These are phyloP conservation scores for Petunia secreta DNA, from an alignment of 257 asterid species.

Conservation along the genomic window DNA sequence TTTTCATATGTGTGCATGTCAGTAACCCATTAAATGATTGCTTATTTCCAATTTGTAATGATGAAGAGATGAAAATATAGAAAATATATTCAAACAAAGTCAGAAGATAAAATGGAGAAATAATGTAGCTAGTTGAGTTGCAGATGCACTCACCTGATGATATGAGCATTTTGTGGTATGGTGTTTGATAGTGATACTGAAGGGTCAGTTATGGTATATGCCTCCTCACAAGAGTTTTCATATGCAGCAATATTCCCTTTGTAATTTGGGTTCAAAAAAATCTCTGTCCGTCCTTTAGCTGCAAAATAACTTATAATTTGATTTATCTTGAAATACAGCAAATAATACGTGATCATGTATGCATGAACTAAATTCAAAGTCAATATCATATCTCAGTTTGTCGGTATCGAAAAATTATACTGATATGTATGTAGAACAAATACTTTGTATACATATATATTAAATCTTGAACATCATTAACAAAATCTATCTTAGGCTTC, in stretches of 20 bases:
- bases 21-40: conserved; percentile 23
- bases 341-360: conserved; percentile 21
- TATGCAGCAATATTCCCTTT: conserved; percentile 36
- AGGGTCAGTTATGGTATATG: conserved; percentile 32
- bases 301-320: conserved; percentile 27
- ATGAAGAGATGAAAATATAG: conserved; percentile 25
- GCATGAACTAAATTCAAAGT: neutral
- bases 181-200: conserved; percentile 44
- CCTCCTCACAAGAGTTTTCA: conserved; percentile 37
- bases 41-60: conserved; percentile 24
- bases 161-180: conserved; percentile 45
- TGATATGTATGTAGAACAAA: no score
- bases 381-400: neutral
- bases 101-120: conserved; percentile 14
- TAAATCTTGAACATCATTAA: no score
- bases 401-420: no score
- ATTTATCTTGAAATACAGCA: conserved; percentile 28
- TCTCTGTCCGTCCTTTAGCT: conserved; percentile 43
- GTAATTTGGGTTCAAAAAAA: conserved; percentile 38
- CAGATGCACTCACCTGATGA: conserved; percentile 52
- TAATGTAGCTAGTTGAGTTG: conserved; percentile 21
- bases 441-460: no score
- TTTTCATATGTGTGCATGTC: conserved; percentile 20
- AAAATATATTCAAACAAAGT: conserved; percentile 11
- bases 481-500: no score